Evolutionary conservation across 2,329 filamentous ascomycete genomes (phyloP), one percentile per base, ranked within the genome.

Genomic region (Hyphodiscus sp.): DNA sequence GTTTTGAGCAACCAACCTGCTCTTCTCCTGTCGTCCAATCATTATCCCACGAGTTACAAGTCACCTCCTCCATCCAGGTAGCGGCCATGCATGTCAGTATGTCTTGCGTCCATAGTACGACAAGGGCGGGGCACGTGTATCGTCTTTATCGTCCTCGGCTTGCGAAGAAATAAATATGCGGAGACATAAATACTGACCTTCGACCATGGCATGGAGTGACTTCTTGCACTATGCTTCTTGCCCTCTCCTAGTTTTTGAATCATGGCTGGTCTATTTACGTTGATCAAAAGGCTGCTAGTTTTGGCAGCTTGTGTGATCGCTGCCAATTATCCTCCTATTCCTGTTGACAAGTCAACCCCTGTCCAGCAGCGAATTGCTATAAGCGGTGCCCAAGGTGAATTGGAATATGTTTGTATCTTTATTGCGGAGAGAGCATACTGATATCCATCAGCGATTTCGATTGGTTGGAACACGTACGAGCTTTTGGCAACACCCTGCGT

Each of bases 381-480:
- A 11, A 74, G 74, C 45, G 76, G 75, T 1, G 70, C 74, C 0
- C 74, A 74, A 56, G 68, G 77, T 79, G 59, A 66, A 71, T 57
- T 42, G 49, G 4, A 3, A 26, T 26, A 26, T 26, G 23, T 26
- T 26, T 26, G 3, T 26, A 8, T 26, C 23, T 26, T 3, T 26
- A 26, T 8, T 4, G 4, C 8, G 4, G 23, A 26, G 23, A 26
- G 8, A 26, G 8, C n/a, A 26, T 46, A 2, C 11, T 26, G 29
- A 20, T 49, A 13, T n/a, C 2, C 4, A 1, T 19, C 50, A 80
- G 77, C 74, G 33, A 70, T 81, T 7, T 75, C 76, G 0, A 68
- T 82, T 38, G 77, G 74, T 1, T 82, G 79, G 79, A 81, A 81
- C 61, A 82, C 79, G 0, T 82, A 80, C 60, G 56, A 71, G 52